A percentile compares a stretch with the other conserved stretches of the same genome.
phyloP scores from a whole-genome alignment of 2,329 filamentous ascomycete species.

The Monilinia aucupariae region DNA sequence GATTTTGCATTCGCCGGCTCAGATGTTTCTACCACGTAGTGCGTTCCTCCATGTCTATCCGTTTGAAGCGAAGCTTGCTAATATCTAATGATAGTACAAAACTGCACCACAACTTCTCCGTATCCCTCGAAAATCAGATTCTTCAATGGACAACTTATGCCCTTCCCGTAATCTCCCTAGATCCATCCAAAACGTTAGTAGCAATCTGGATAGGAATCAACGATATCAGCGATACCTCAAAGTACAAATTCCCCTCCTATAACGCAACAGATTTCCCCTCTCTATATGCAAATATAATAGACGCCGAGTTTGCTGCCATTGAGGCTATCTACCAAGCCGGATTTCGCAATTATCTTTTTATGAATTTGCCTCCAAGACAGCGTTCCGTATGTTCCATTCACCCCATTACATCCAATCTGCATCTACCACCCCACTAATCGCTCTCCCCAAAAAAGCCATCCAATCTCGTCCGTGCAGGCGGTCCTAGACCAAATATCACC shows the following conservation, averaged over 20 bases:
- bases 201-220: conserved; percentile 53
- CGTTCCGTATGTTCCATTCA: conserved; percentile 33
- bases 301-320: conserved; percentile 40
- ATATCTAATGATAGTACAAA: conserved; percentile 37
- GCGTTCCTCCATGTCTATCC: too few relatives aligned
- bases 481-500: conserved; percentile 41
- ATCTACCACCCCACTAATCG: background rate
- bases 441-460: background rate
- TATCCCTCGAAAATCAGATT: conserved; percentile 46
- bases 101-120: conserved; percentile 47
- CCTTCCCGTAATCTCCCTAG: conserved; percentile 22
- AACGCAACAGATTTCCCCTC: conserved; percentile 39
- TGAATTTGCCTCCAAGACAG: conserved; percentile 48
- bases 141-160: conserved; percentile 44
- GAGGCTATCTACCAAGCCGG: conserved; percentile 40
- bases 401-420: background rate
- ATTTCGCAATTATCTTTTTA: conserved; percentile 44
- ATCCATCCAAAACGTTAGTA: conserved; percentile 41
- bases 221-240: conserved; percentile 47
- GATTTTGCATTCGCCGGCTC: conserved; percentile 52
- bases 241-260: conserved; percentile 39
- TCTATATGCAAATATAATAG: conserved; percentile 42
- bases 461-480: conserved; percentile 32
- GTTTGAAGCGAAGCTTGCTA: background rate
- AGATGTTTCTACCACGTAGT: conserved; percentile 39